These are phyloP conservation scores for Psidium guajava DNA, from an alignment of 345 rosid genomes.

Conservation along the genomic window DNA sequence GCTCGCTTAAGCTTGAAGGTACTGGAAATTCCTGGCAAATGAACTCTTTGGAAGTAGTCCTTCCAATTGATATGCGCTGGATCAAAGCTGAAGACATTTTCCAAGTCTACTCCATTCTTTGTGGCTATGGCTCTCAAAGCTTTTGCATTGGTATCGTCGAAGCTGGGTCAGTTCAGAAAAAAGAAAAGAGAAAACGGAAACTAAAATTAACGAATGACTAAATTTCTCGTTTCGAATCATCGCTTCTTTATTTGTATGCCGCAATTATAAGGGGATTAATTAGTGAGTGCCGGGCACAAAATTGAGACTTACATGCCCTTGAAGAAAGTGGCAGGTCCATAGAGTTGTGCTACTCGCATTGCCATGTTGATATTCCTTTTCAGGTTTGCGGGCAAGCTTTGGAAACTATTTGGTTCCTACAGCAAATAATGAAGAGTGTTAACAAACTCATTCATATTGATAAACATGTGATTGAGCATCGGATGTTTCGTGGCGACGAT, in stretches of 20 bases:
- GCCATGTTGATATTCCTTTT: constrained; percentile 13
- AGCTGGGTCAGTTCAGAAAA: constrained; percentile 1
- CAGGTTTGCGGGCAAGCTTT: constrained; percentile 7
- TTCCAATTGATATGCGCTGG: constrained; percentile 39
- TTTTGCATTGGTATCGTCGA: constrained; percentile 21
- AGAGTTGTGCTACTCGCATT: constrained; percentile 16
- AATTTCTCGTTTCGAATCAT: not conserved
- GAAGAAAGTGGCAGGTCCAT: constrained; percentile 22
- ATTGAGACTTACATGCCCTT: constrained; percentile 12
- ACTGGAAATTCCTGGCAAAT: constrained; percentile 26
- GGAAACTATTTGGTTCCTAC: constrained; percentile 9
- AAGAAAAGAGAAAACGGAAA: not conserved
- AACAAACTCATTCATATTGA: not conserved
- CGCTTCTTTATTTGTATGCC: not conserved
- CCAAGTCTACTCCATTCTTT: not conserved
- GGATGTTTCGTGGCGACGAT: not conserved
- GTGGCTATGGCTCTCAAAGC: constrained; percentile 1
- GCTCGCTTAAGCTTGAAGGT: not conserved
- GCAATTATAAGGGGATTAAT: not conserved
- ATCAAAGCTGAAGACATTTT: constrained; percentile 25
- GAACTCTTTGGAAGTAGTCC: constrained; percentile 28
- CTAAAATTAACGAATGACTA: not conserved
- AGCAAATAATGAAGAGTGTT: not conserved
- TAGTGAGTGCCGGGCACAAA: not conserved
- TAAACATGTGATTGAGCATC: not conserved